These are phyloP conservation scores for Boletus coccyginus DNA, from an alignment of 768 basidiomycete species.

Conservation along the genomic window DNA sequence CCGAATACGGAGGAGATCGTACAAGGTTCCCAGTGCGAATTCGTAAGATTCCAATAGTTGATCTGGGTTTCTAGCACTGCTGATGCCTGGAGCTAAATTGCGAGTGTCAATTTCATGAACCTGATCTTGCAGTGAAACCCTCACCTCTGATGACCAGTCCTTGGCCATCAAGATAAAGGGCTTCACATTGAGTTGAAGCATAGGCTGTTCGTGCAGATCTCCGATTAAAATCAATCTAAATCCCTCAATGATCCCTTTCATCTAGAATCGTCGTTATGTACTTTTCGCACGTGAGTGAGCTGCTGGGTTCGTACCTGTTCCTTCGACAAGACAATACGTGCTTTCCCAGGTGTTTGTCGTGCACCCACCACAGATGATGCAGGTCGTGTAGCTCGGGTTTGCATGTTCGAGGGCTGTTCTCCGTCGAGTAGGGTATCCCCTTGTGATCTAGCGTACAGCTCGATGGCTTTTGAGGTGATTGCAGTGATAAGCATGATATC, in stretches of 20 bases:
- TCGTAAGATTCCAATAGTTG: constrained; percentile 95
- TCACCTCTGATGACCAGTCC: constrained; percentile 93
- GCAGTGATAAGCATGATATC: constrained; percentile 87
- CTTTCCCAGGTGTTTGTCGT: constrained; percentile 28
- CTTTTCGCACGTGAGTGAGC: neutral
- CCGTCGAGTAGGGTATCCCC: constrained; percentile 10
- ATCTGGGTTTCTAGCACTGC: constrained; percentile 80
- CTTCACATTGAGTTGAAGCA: constrained; percentile 85
- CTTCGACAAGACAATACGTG: constrained; percentile 62
- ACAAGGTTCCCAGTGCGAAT: constrained; percentile 98
- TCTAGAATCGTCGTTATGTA: constrained; percentile 38
- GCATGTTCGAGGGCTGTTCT: constrained; percentile 8
- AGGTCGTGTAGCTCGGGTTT: constrained; percentile 1
- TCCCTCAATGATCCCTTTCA: constrained; percentile 85
- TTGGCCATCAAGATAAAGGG: constrained; percentile 79
- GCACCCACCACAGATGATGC: constrained; percentile 1
- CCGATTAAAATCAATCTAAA: constrained; percentile 93
- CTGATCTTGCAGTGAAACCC: constrained; percentile 11
- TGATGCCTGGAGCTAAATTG: constrained; percentile 71
- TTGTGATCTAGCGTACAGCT: constrained; percentile 58
- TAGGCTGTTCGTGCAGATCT: constrained; percentile 91
- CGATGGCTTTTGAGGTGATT: constrained; percentile 84
- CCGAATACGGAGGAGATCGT: constrained; percentile 26
- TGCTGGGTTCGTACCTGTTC: constrained; percentile 61
- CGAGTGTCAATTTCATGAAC: neutral